These are phyloP conservation scores for Apiospora pterosperma DNA, from an alignment of 2,329 filamentous ascomycete species.

Conservation along the genomic window DNA sequence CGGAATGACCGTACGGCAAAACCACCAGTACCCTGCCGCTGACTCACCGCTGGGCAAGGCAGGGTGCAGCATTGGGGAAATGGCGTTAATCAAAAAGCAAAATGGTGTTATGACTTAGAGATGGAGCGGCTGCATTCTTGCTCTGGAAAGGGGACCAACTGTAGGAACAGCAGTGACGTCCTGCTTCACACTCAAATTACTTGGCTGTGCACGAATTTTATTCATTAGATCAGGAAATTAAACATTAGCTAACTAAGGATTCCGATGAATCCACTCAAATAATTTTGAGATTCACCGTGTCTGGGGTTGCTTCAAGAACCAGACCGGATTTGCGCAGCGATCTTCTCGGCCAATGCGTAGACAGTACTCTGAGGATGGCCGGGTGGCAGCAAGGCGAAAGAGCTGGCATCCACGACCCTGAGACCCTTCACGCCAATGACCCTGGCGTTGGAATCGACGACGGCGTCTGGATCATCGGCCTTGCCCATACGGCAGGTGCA, in stretches of 20 bases:
- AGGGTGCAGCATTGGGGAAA: background rate
- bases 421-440: conserved; percentile 15
- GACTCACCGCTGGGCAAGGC: background rate
- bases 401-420: conserved; percentile 11
- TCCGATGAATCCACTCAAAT: background rate
- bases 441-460: conserved; percentile 12
- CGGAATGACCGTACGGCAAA: background rate
- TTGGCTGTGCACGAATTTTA: background rate
- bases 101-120: background rate
- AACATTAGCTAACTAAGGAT: background rate
- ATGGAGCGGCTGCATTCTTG: background rate
- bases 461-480: conserved; percentile 11
- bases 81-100: background rate
- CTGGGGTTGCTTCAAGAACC: background rate
- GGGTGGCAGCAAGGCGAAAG: conserved; percentile 9
- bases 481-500: conserved; percentile 16
- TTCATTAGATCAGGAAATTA: background rate
- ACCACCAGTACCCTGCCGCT: background rate
- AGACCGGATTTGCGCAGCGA: background rate
- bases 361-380: conserved; percentile 11
- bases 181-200: background rate
- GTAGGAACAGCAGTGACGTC: background rate
- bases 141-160: background rate
- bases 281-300: background rate
- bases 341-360: conserved; percentile 10